Evolutionary conservation across 306 rosid species (phyloP).

Genomic region (Inga laurina): DNA sequence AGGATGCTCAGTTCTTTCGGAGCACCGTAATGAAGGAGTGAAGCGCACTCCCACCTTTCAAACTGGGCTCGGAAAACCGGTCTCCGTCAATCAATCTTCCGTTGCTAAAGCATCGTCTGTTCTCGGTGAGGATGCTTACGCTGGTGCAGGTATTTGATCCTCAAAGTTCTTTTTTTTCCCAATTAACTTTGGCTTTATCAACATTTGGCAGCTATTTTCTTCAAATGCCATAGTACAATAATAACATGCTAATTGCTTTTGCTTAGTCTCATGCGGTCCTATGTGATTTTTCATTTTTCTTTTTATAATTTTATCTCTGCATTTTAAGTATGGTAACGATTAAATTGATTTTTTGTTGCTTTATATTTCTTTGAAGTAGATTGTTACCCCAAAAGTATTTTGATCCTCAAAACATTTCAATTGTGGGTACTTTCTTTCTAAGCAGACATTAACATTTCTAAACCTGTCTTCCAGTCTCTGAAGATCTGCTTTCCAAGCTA

Average conservation of each 20-base stretch:
- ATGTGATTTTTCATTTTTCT: background rate
- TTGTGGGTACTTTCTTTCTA: background rate
- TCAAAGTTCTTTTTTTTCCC: background rate
- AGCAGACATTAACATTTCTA: background rate
- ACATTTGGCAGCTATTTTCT: background rate
- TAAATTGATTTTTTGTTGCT: background rate
- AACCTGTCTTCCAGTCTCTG: background rate
- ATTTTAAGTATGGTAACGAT: background rate
- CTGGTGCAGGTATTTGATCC: slow-evolving; percentile 26
- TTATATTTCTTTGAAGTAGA: background rate
- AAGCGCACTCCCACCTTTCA: slow-evolving; percentile 43
- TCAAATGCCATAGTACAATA: background rate
- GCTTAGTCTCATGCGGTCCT: background rate
- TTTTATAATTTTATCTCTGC: background rate
- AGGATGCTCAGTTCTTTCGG: slow-evolving; percentile 52
- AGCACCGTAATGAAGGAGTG: slow-evolving; percentile 25
- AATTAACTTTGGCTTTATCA: background rate
- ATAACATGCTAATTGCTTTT: background rate
- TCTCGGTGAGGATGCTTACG: slow-evolving; percentile 33
- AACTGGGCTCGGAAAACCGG: slow-evolving; percentile 51
- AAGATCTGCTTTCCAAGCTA: background rate
- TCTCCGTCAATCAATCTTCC: slow-evolving; percentile 51
- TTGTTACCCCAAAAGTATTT: background rate
- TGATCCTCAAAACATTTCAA: background rate
- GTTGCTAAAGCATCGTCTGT: slow-evolving; percentile 49